phyloP scores from a whole-genome alignment of 176 grass and related monocot genomes.

The Triticum turgidum region DNA sequence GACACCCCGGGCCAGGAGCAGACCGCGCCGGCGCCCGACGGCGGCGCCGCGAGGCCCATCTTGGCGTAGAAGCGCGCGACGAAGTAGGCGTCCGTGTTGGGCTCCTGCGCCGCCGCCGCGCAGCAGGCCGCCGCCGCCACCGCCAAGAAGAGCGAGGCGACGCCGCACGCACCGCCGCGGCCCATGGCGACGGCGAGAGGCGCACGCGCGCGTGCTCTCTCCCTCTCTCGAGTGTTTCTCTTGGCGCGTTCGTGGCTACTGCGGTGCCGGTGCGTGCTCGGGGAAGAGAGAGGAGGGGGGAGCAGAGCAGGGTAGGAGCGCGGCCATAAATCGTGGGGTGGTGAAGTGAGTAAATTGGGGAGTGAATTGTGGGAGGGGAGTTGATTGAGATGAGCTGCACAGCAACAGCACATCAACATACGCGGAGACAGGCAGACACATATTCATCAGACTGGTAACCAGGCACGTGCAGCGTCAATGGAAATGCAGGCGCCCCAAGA shows the following conservation, averaged over 20 bases:
- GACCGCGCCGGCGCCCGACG: slow-evolving; percentile 17
- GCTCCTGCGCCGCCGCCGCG: slow-evolving; percentile 49
- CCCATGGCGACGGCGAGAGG: slow-evolving; percentile 11
- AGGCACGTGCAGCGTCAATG: background rate
- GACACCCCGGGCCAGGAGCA: slow-evolving; percentile 64
- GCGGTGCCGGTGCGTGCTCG: slow-evolving; percentile 16
- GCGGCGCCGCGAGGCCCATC: slow-evolving; percentile 38
- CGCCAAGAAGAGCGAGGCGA: slow-evolving; percentile 6
- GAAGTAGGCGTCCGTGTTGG: slow-evolving; percentile 81
- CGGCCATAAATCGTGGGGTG: slow-evolving; percentile 37
- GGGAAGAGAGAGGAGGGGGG: background rate
- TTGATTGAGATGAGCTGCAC: background rate
- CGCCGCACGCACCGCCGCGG: background rate
- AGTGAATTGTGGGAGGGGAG: slow-evolving; percentile 32
- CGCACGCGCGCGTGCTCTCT: background rate
- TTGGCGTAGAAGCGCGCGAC: slow-evolving; percentile 60
- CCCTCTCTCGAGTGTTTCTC: background rate
- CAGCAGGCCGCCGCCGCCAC: background rate
- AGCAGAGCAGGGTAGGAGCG: background rate
- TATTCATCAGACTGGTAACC: background rate
- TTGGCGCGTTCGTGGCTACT: too few species aligned
- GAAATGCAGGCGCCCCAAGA: background rate
- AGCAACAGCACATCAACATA: background rate
- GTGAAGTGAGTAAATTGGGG: slow-evolving; percentile 34
- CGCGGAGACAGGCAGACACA: background rate